Percentiles rank a stretch among this genome's conserved stretches.
Evolutionary conservation across 768 basidiomycete genomes (phyloP).

Genomic region (Tephrocybe sp.): DNA sequence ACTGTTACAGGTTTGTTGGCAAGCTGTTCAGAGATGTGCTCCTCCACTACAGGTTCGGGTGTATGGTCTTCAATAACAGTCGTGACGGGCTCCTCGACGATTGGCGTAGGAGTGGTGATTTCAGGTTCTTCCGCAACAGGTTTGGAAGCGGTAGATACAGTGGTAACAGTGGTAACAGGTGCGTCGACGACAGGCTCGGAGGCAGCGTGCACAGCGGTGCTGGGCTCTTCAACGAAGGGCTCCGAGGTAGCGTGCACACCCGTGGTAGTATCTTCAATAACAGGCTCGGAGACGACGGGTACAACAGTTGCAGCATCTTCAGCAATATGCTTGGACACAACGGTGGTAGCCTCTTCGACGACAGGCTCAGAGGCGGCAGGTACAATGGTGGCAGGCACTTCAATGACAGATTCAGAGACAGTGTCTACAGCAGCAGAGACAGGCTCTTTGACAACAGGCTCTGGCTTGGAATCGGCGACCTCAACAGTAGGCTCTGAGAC

Average conservation of each 20-base stretch:
- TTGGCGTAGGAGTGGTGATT: background rate
- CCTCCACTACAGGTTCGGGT: background rate
- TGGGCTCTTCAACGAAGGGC: no score
- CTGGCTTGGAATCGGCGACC: no score
- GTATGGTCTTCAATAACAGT: no score
- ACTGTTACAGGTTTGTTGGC: no score
- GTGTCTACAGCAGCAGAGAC: no score
- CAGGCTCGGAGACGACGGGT: background rate
- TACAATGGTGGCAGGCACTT: background rate
- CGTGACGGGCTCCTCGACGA: background rate
- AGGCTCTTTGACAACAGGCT: background rate
- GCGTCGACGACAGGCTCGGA: background rate
- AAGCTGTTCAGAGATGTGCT: background rate
- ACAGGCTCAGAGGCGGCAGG: background rate
- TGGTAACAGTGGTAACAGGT: no score
- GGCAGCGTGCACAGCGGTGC: background rate
- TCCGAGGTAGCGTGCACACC: no score
- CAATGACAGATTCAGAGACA: no score
- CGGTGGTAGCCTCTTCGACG: background rate
- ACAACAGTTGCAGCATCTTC: background rate
- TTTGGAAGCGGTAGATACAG: no score
- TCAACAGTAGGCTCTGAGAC: no score
- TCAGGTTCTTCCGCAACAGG: background rate
- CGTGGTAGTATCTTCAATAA: background rate
- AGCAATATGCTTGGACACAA: background rate